phyloP scores from a whole-genome alignment of 2,329 filamentous ascomycete genomes.

The Fusarium pseudoanthophilum region DNA sequence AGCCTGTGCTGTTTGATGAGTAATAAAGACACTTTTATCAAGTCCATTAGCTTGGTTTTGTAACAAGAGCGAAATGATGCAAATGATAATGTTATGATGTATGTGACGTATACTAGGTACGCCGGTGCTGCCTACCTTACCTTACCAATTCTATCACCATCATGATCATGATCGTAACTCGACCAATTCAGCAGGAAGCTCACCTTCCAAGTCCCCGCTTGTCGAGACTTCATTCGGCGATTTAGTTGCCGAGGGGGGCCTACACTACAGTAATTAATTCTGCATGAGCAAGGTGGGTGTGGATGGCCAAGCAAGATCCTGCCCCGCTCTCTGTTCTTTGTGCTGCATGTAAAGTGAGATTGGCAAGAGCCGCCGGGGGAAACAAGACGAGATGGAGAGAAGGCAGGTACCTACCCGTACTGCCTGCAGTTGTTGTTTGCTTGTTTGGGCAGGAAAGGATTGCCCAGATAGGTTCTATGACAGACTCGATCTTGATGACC shows the following conservation, averaged over 20 bases:
- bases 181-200: background rate
- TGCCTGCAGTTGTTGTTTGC: background rate
- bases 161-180: background rate
- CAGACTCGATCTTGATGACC: slow-evolving; percentile 14
- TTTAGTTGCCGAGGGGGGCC: background rate
- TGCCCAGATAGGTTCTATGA: background rate
- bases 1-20: background rate
- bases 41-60: background rate
- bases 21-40: background rate
- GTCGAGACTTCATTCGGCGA: background rate
- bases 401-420: background rate
- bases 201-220: background rate
- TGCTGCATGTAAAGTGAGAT: background rate
- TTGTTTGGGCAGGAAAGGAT: background rate
- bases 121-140: background rate
- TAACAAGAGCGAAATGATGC: background rate
- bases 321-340: slow-evolving; percentile 3
- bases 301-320: slow-evolving; percentile 9
- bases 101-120: background rate
- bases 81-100: background rate
- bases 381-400: background rate
- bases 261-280: slow-evolving; percentile 15
- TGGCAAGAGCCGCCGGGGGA: background rate
- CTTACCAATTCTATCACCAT: background rate
- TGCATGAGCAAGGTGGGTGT: slow-evolving; percentile 10